Percentiles rank a stretch among this genome's conserved stretches.
These are phyloP conservation scores for Acanthamoeba lenticulata DNA, from an alignment of 208 protist species.

Conservation along the genomic window DNA sequence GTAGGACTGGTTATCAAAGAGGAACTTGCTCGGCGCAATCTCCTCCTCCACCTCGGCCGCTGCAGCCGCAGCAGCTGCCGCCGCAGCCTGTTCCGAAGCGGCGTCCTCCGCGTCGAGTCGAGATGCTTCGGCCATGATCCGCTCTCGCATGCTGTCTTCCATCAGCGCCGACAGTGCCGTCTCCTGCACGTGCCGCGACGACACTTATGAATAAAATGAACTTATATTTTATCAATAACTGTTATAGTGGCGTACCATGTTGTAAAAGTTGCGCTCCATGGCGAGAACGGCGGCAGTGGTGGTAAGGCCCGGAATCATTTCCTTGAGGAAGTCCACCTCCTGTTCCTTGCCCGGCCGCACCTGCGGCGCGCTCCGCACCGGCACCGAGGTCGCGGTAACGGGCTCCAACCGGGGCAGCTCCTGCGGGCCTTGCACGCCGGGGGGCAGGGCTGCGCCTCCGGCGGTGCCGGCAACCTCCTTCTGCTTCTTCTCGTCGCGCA, in stretches of 20 bases:
- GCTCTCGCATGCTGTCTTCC: neutral
- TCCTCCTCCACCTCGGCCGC: neutral
- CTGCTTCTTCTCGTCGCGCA: neutral
- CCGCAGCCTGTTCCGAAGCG: no score
- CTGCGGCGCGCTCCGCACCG: neutral
- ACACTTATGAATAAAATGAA: neutral
- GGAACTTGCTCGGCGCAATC: constrained; percentile 6
- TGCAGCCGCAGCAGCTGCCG: neutral
- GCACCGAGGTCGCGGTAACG: neutral
- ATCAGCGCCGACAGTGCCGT: neutral
- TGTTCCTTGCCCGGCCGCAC: neutral
- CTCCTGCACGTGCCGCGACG: neutral
- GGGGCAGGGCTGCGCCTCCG: neutral
- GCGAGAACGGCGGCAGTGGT: neutral
- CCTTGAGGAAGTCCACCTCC: neutral
- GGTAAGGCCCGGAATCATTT: neutral
- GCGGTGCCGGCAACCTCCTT: neutral
- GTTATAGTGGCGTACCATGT: no score
- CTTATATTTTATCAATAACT: no score
- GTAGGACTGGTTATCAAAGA: constrained; percentile 47
- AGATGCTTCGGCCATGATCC: constrained; percentile 35
- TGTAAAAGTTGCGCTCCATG: constrained; percentile 20
- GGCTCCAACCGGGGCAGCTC: neutral
- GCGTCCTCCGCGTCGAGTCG: no score
- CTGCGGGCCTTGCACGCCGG: no score